phyloP scores from a whole-genome alignment of 169 alveolate genomes.

The Babesia gibsoni region DNA sequence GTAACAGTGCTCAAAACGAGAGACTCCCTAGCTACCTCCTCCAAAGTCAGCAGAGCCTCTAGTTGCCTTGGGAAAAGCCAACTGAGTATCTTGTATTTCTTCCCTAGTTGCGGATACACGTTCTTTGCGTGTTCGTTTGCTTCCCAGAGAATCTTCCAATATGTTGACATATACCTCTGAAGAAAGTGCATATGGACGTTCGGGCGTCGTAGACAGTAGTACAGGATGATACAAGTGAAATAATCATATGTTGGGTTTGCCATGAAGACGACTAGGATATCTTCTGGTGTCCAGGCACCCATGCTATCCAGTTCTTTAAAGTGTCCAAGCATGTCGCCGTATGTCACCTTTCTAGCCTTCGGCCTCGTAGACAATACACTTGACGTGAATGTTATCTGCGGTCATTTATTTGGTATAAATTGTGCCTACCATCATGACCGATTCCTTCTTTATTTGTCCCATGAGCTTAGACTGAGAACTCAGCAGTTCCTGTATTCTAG shows the following conservation, averaged over 20 bases:
- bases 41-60: conserved; percentile 62
- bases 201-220: conserved; percentile 50
- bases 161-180: conserved; percentile 66
- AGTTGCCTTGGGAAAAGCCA: conserved; percentile 58
- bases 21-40: conserved; percentile 57
- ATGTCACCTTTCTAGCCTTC: conserved; percentile 46
- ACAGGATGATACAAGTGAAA: conserved; percentile 46
- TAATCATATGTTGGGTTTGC: conserved; percentile 65
- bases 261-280: conserved; percentile 49
- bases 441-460: conserved; percentile 17
- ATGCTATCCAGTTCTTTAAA: conserved; percentile 46
- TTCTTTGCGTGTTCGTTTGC: conserved; percentile 63
- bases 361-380: conserved; percentile 24
- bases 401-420: not conserved
- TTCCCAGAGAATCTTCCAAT: conserved; percentile 69
- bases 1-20: not conserved
- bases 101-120: conserved; percentile 56
- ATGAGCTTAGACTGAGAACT: conserved; percentile 41
- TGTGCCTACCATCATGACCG: conserved; percentile 39
- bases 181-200: conserved; percentile 54
- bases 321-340: conserved; percentile 44
- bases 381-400: conserved; percentile 48
- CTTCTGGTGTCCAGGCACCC: conserved; percentile 45
- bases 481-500: conserved; percentile 62
- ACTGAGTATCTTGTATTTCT: conserved; percentile 49